Evolutionary conservation across 345 rosid species (phyloP).

Genomic region (Hibiscus trionum): DNA sequence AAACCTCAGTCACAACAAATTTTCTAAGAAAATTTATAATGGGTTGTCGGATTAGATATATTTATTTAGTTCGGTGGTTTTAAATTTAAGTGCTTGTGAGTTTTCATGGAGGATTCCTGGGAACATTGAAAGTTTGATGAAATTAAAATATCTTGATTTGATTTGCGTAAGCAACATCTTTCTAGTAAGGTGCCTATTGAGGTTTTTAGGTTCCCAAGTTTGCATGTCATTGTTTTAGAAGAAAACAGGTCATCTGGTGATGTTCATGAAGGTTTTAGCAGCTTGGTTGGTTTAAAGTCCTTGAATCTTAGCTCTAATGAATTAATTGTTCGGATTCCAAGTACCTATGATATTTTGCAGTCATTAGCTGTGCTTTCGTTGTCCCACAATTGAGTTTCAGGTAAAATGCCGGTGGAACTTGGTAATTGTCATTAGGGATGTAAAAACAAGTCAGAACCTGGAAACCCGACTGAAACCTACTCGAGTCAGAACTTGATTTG

Average conservation of each 20-base stretch:
- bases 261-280: conserved; percentile 75
- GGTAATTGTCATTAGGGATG: too few relatives aligned
- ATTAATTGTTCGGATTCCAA: conserved; percentile 14
- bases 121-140: too few relatives aligned
- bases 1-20: not conserved
- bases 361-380: conserved; percentile 52
- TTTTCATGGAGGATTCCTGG: too few relatives aligned
- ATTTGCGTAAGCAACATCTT: too few relatives aligned
- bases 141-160: too few relatives aligned
- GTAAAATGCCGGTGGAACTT: not conserved
- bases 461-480: too few relatives aligned
- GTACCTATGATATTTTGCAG: conserved; percentile 55
- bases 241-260: conserved; percentile 38
- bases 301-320: conserved; percentile 50
- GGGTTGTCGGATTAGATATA: not conserved
- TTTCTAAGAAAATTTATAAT: not conserved
- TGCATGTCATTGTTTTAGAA: conserved; percentile 52
- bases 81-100: not conserved
- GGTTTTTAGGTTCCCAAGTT: conserved; percentile 64
- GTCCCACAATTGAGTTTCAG: conserved; percentile 42
- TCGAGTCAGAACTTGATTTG: too few relatives aligned
- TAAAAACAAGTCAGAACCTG: too few relatives aligned
- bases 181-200: conserved; percentile 18
- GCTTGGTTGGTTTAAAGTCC: conserved; percentile 49
- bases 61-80: not conserved